Base-by-base conservation (phyloP, 768 basidiomycete genomes). In the Macrolepiota albuminosa region DNA sequence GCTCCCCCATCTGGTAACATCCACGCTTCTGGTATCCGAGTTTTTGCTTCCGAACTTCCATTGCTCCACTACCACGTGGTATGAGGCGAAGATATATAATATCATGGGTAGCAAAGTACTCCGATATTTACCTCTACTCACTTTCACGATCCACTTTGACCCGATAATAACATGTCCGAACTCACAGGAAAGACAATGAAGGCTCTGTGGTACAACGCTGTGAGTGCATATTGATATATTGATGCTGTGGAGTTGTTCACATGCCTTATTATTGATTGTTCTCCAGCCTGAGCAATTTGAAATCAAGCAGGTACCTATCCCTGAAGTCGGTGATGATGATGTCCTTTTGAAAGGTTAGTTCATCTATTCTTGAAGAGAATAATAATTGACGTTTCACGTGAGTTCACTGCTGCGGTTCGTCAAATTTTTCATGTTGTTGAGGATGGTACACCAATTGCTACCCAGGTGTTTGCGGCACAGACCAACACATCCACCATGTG, bases 231-330 rank as follows among this genome's bases (percentile, higher is more conserved):
- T 36, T 21, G 16, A 43, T 26, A 43, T 39, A 1, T 36, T 21
- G 16, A 43, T 26, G 29, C 49, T 51, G 57, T 47, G 53, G 64
- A 34, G 58, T 62, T 64, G 47, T 71, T 6, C 10, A 26, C 31
- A 3, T 21, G 47, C 11, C 21, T 46, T 53, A n/a, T 54, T 53
- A 45, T 9, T 36, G 42, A 45, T 13, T 37, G 37, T 57, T n/a
- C n/a, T 13, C 26, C 59, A 89, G 87, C 84, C 89, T 56, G 74
- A 76, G 66, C 71, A 89, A 53, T 91, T 91, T 64, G 82, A 83
- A 58, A 78, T 91, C 59, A 84, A 78, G 65, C 73, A 84, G 42
- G 87, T 91, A 8, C 85, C 87, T 5, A 82, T 90, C 57, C 89
- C 89, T 7, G 60, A 80, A 59, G 76, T 83, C 60, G 80, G 80